Conservation (phyloP, 176 grass and related monocot species). For the Puya raimondii region DNA sequence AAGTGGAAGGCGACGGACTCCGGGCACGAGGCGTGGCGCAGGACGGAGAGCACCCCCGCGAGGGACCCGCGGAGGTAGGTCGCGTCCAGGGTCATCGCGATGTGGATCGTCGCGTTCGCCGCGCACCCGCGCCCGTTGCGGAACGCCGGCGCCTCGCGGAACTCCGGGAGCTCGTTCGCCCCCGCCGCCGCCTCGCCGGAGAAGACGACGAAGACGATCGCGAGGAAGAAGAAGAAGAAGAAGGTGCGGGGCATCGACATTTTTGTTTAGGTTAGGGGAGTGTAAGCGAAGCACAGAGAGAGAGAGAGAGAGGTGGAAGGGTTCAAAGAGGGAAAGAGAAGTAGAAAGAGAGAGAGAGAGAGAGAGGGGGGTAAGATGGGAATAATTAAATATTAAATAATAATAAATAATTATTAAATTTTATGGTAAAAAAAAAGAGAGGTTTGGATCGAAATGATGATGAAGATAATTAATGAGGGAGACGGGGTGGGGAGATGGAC, state of each 20-base stretch:
- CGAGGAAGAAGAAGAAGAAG: constrained; percentile 22
- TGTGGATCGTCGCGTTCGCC: constrained; percentile 55
- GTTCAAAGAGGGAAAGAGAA: constrained; percentile 18
- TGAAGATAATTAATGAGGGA: constrained; percentile 4
- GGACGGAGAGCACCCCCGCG: constrained; percentile 80
- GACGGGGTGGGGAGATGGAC: constrained; percentile 10
- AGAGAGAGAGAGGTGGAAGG: too few species aligned
- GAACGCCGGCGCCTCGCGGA: constrained; percentile 81
- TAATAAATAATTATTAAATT: background rate
- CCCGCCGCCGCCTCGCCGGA: constrained; percentile 7
- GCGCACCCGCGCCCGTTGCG: constrained; percentile 70
- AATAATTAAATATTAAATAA: too few species aligned
- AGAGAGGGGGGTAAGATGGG: constrained; percentile 3
- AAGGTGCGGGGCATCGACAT: background rate
- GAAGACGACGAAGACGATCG: constrained; percentile 5
- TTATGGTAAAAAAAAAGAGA: background rate
- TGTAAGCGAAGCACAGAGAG: too few species aligned
- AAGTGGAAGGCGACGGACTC: constrained; percentile 89
- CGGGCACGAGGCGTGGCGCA: constrained; percentile 91
- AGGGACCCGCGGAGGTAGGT: constrained; percentile 91
- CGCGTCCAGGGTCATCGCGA: constrained; percentile 94
- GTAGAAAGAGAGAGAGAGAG: background rate
- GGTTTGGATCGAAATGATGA: background rate
- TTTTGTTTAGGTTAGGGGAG: background rate
- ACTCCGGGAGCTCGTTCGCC: constrained; percentile 47